A percentile compares a stretch with the other conserved stretches of the same genome.
Conservation (phyloP, 1,284 basidiomycete genomes). For the Moesziomyces sp. region DNA sequence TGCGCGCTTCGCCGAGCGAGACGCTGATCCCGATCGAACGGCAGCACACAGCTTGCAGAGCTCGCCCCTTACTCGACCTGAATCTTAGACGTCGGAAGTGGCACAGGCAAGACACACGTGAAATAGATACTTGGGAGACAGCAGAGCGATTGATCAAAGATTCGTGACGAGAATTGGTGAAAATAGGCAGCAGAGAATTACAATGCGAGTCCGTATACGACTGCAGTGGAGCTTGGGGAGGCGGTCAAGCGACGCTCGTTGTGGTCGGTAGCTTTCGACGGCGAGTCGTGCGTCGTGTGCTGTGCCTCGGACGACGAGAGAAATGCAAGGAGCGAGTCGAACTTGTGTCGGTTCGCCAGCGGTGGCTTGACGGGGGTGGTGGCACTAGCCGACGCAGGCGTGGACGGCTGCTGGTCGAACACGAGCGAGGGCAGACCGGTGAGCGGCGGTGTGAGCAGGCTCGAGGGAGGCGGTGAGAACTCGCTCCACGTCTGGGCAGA, state of each 20-base stretch:
- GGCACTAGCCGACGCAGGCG: constrained; percentile 14
- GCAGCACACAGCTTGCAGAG: neutral
- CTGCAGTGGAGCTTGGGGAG: neutral
- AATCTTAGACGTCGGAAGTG: neutral
- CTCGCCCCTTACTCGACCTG: neutral
- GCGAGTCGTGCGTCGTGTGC: neutral
- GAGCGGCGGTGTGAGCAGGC: constrained; percentile 18
- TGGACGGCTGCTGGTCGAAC: constrained; percentile 10
- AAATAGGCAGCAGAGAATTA: neutral
- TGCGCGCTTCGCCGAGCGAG: constrained; percentile 7
- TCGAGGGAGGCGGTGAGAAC: neutral
- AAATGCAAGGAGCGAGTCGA: constrained; percentile 19
- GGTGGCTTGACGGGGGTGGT: constrained; percentile 1
- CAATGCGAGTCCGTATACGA: constrained; percentile 13
- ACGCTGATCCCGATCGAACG: neutral
- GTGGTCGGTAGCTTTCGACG: neutral
- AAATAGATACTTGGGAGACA: neutral
- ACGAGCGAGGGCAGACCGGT: constrained; percentile 5
- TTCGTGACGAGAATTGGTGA: neutral
- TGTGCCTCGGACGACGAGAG: constrained; percentile 8
- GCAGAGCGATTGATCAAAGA: neutral
- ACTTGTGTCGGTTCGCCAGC: constrained; percentile 7
- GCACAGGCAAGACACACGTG: neutral
- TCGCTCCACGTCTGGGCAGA: neutral
- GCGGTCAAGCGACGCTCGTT: neutral